Evolutionary conservation across 345 rosid genomes (phyloP).

Genomic region (Pistacia atlantica): DNA sequence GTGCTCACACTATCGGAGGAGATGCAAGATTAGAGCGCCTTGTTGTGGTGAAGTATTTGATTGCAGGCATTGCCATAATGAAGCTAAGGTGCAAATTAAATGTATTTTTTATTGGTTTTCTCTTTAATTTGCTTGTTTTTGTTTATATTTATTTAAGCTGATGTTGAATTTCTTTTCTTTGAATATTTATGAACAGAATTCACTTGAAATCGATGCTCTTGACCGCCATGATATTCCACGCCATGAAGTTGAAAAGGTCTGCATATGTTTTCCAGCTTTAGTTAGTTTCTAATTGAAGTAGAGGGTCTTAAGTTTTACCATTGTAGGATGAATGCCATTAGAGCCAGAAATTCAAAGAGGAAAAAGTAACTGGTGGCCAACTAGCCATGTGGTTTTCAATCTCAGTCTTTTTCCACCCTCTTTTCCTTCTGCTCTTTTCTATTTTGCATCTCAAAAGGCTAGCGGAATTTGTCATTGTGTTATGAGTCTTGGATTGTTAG

Average conservation of each 20-base stretch:
- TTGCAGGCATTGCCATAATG: constrained; percentile 96
- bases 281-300: neutral
- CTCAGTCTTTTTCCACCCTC: constrained; percentile 10
- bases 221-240: constrained; percentile 79
- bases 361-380: neutral
- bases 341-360: neutral
- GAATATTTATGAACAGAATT: constrained; percentile 43
- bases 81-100: constrained; percentile 58
- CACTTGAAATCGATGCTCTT: constrained; percentile 49
- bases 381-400: constrained; percentile 12
- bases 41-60: constrained; percentile 79
- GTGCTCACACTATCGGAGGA: constrained; percentile 83
- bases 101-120: neutral
- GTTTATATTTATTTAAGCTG: constrained; percentile 2
- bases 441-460: constrained; percentile 12
- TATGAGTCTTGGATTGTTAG: constrained; percentile 1
- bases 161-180: neutral
- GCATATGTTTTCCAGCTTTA: constrained; percentile 14
- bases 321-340: neutral
- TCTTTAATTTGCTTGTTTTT: neutral
- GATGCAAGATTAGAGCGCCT: constrained; percentile 83
- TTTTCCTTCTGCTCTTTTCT: neutral
- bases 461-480: constrained; percentile 5
- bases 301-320: neutral
- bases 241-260: constrained; percentile 71